Percentiles rank a stretch among this genome's conserved stretches.
Conservation (phyloP, 2,329 filamentous ascomycete species). For the Zymoseptoria pseudotritici region DNA sequence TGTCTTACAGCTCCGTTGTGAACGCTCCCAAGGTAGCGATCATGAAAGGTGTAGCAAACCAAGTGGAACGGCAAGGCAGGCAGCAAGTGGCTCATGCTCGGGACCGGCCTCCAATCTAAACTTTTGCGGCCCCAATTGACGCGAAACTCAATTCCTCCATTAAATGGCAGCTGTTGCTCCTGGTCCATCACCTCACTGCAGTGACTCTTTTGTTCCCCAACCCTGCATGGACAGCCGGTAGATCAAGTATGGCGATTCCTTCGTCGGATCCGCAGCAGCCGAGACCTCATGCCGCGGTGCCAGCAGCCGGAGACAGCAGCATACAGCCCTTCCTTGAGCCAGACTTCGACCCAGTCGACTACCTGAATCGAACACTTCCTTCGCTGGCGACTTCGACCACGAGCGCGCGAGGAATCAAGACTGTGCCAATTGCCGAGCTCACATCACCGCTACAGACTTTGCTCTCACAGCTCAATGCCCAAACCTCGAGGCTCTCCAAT, state of each 20-base stretch:
- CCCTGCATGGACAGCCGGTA: neutral
- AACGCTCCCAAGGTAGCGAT: neutral
- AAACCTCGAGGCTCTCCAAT: conserved; percentile 73
- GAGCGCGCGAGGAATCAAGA: conserved; percentile 27
- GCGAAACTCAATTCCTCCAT: neutral
- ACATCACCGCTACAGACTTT: conserved; percentile 74
- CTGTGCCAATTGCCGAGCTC: conserved; percentile 63
- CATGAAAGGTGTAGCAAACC: neutral
- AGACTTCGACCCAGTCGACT: conserved; percentile 74
- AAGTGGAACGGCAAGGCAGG: neutral
- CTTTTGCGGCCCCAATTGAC: neutral
- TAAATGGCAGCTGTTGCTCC: neutral
- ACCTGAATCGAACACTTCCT: conserved; percentile 73
- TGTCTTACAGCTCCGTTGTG: neutral
- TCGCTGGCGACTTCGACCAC: conserved; percentile 50
- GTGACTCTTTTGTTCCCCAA: neutral
- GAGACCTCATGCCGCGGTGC: conserved; percentile 34
- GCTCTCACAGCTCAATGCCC: conserved; percentile 80
- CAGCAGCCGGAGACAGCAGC: conserved; percentile 63
- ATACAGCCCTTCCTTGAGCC: conserved; percentile 68
- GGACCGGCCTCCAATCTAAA: neutral
- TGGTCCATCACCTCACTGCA: neutral
- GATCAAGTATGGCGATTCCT: conserved; percentile 8
- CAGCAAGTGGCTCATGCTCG: neutral
- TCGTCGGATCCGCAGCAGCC: neutral